These are phyloP conservation scores for Termitomyces sp. DNA, from an alignment of 768 basidiomycete genomes.

Conservation along the genomic window DNA sequence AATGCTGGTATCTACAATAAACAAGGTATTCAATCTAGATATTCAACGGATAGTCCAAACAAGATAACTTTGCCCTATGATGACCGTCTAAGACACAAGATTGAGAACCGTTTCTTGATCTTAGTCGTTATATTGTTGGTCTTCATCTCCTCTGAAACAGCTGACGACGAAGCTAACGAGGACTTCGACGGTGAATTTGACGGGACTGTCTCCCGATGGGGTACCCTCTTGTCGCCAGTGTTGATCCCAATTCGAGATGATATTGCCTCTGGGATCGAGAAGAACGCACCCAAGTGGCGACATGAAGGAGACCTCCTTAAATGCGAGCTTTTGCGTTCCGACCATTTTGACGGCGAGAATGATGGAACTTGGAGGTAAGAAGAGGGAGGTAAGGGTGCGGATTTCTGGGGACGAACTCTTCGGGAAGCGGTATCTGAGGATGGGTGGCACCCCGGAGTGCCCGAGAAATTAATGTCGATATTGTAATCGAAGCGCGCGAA, in stretches of 20 bases:
- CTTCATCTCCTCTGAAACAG: not conserved
- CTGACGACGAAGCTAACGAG: slow-evolving; percentile 4
- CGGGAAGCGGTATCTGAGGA: not conserved
- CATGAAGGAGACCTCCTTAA: slow-evolving; percentile 1
- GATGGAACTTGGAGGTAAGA: slow-evolving; percentile 13
- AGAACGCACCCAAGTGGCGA: slow-evolving; percentile 5
- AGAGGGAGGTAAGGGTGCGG: not conserved
- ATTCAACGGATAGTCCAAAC: not conserved
- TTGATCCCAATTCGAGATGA: slow-evolving; percentile 13
- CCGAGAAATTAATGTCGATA: slow-evolving; percentile 1
- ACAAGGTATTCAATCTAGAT: not conserved
- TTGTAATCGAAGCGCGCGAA: slow-evolving; percentile 16
- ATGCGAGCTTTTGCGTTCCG: not conserved
- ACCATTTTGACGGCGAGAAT: not conserved
- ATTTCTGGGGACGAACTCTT: not conserved
- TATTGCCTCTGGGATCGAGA: slow-evolving; percentile 12
- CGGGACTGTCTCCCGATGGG: not conserved
- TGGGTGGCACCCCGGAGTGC: not conserved
- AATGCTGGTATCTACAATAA: not conserved
- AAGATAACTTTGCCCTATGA: slow-evolving; percentile 1
- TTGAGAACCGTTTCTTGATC: slow-evolving; percentile 16
- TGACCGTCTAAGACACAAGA: slow-evolving; percentile 7
- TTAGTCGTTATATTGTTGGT: slow-evolving; percentile 8
- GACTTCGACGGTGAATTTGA: not conserved
- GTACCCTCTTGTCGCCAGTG: not conserved